Conservation (phyloP, 1,284 basidiomycete species). For the Austroboletus novae-zelandiae region DNA sequence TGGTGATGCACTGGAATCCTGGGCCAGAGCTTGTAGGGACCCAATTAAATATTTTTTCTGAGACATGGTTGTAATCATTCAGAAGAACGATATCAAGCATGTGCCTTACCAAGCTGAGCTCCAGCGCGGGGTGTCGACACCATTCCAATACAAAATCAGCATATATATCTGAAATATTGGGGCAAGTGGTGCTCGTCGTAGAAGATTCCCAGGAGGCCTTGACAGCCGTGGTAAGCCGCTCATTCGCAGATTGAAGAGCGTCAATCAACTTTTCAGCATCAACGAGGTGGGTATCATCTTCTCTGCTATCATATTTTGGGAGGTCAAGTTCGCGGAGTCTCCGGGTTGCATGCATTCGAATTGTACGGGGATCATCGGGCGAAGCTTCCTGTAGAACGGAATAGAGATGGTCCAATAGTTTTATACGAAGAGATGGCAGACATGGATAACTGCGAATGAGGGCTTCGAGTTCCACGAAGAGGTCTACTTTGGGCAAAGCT, state of each 20-base stretch:
- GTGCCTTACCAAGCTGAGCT: conserved; percentile 51
- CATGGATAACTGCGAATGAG: conserved; percentile 58
- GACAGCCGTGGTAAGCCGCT: conserved; percentile 44
- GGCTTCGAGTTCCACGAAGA: conserved; percentile 56
- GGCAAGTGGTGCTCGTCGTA: conserved; percentile 13
- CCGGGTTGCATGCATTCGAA: conserved; percentile 52
- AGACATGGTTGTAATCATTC: neutral
- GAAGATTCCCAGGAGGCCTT: conserved; percentile 10
- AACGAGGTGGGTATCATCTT: conserved; percentile 7
- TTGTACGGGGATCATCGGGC: conserved; percentile 48
- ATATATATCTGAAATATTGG: conserved; percentile 48
- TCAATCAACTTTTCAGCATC: conserved; percentile 53
- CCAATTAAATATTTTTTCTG: conserved; percentile 54
- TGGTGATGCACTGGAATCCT: conserved; percentile 33
- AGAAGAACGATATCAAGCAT: conserved; percentile 1
- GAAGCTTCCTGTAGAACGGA: conserved; percentile 43
- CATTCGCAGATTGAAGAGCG: conserved; percentile 55
- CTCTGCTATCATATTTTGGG: conserved; percentile 8
- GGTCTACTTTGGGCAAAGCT: conserved; percentile 58
- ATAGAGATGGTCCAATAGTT: conserved; percentile 57
- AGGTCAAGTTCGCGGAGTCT: conserved; percentile 29
- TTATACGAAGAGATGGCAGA: conserved; percentile 42
- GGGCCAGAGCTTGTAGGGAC: conserved; percentile 47
- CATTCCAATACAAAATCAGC: conserved; percentile 56
- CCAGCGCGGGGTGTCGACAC: conserved; percentile 47